These are phyloP conservation scores for Trichoderma erinaceum DNA, from an alignment of 495 filamentous ascomycete species.

Conservation along the genomic window DNA sequence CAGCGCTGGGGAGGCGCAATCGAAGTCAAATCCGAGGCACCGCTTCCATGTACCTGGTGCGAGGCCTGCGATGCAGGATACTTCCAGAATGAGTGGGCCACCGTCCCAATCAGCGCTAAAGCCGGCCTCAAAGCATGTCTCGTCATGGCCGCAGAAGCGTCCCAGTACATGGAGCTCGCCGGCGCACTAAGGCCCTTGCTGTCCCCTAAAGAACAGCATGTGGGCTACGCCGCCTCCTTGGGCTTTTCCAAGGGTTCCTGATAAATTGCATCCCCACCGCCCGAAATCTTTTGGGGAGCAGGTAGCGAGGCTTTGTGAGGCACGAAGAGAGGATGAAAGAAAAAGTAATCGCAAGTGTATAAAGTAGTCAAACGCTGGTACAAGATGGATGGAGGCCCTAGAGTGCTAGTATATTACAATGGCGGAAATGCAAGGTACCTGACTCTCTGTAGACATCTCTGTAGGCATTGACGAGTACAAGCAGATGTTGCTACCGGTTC, in stretches of 20 bases:
- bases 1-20: not conserved
- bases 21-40: not conserved
- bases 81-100: not conserved
- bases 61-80: not conserved
- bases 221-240: not conserved
- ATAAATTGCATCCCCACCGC: constrained; percentile 11
- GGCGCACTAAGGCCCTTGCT: constrained; percentile 2
- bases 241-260: constrained; percentile 3
- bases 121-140: not conserved
- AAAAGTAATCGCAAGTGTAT: not conserved
- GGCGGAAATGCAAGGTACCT: too few relatives aligned
- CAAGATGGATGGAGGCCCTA: too few relatives aligned
- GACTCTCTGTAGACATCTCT: too few relatives aligned
- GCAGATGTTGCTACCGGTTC: too few relatives aligned
- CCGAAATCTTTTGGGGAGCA: not conserved
- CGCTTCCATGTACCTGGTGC: not conserved
- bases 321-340: not conserved
- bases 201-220: constrained; percentile 3
- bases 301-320: not conserved
- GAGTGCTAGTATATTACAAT: too few relatives aligned
- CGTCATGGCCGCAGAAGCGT: not conserved
- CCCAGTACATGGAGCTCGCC: not conserved
- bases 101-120: not conserved
- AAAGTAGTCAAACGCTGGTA: too few relatives aligned
- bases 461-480: too few relatives aligned